Evolutionary conservation across 192 early-diverging fungal genomes (phyloP).

Genomic region (Podila clonocystis): DNA sequence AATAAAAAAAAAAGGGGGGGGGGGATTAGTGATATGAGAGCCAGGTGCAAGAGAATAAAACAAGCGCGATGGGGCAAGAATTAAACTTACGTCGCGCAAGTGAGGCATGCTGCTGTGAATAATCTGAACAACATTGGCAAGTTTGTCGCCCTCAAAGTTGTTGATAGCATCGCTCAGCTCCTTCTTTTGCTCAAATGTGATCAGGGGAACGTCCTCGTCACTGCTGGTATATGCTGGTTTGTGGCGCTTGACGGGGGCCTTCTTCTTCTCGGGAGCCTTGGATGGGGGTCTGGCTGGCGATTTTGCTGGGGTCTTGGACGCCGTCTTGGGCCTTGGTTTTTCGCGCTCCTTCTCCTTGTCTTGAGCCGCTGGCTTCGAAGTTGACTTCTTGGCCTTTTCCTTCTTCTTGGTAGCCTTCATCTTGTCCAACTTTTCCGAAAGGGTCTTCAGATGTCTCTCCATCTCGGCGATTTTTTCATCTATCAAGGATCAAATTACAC

Average conservation of each 20-base stretch:
- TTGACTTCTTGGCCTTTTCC: conserved; percentile 34
- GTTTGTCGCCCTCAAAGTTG: conserved; percentile 67
- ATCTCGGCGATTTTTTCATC: conserved; percentile 53
- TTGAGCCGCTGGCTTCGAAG: conserved; percentile 1
- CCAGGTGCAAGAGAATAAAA: background rate
- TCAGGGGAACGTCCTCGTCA: conserved; percentile 56
- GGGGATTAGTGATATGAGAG: too few relatives aligned
- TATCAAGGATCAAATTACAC: background rate
- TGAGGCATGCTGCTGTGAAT: conserved; percentile 73
- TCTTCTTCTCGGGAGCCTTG: conserved; percentile 25
- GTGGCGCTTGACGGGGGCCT: conserved; percentile 17
- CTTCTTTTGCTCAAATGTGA: conserved; percentile 90
- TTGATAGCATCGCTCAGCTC: conserved; percentile 81
- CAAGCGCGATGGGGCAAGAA: background rate
- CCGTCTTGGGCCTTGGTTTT: conserved; percentile 21
- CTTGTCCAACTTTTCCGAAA: conserved; percentile 46
- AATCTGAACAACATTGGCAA: conserved; percentile 76
- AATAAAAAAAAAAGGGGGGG: background rate
- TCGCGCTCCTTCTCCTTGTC: conserved; percentile 14
- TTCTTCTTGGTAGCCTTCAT: conserved; percentile 54
- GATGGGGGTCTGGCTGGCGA: conserved; percentile 23
- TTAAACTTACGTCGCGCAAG: conserved; percentile 56
- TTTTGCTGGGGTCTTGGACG: conserved; percentile 28
- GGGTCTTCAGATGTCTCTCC: conserved; percentile 43
- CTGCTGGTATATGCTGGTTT: conserved; percentile 31